These are phyloP conservation scores for Fusarium udum DNA, from an alignment of 2,329 filamentous ascomycete genomes.

Conservation along the genomic window DNA sequence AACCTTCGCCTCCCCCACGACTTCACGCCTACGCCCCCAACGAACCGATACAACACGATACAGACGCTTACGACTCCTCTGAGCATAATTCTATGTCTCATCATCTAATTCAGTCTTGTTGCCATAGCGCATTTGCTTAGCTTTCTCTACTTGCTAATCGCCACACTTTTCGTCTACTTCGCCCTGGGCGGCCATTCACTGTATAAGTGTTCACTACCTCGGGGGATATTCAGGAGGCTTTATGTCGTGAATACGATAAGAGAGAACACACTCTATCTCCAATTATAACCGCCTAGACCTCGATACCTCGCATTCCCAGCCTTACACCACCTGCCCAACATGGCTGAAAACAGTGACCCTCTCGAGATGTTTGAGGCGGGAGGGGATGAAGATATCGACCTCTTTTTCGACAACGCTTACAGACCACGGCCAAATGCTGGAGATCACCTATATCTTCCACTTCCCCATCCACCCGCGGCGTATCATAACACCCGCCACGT, in stretches of 20 bases:
- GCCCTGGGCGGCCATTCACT: neutral
- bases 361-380: constrained; percentile 34
- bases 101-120: constrained; percentile 2
- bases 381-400: constrained; percentile 34
- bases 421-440: neutral
- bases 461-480: constrained; percentile 20
- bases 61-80: constrained; percentile 5
- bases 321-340: constrained; percentile 9
- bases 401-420: constrained; percentile 11
- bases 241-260: constrained; percentile 13
- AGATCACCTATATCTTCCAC: constrained; percentile 30
- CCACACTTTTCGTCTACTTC: constrained; percentile 23
- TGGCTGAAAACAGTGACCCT: constrained; percentile 29
- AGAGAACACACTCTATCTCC: neutral
- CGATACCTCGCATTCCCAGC: neutral
- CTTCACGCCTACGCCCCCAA: neutral
- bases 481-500: constrained; percentile 1
- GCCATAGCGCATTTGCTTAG: constrained; percentile 8
- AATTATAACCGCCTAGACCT: neutral
- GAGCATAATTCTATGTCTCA: neutral
- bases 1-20: neutral
- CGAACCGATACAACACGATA: neutral
- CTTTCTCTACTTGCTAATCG: constrained; percentile 11
- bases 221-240: neutral
- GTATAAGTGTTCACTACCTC: constrained; percentile 4